Conservation (phyloP, 495 filamentous ascomycete species). For the Talaromyces proteolyticus region DNA sequence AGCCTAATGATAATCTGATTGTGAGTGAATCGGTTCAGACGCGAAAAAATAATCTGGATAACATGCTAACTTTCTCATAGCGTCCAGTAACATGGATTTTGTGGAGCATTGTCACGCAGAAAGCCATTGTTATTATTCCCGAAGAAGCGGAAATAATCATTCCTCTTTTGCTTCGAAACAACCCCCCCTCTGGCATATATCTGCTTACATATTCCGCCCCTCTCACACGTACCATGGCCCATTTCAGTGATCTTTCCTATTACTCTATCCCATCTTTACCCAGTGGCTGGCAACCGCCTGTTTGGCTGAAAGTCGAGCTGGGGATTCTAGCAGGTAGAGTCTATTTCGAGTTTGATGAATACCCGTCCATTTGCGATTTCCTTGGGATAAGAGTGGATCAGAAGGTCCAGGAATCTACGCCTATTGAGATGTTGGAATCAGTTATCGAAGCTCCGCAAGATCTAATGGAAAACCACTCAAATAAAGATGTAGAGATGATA, state of each 20-base stretch:
- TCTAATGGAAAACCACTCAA: neutral
- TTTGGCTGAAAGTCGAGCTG: slow-evolving; percentile 45
- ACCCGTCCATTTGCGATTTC: slow-evolving; percentile 12
- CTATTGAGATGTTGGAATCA: neutral
- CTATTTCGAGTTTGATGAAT: slow-evolving; percentile 44
- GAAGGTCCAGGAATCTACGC: neutral
- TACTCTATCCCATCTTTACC: slow-evolving; percentile 41
- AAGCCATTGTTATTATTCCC: slow-evolving; percentile 43
- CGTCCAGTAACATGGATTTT: slow-evolving; percentile 45
- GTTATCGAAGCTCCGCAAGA: neutral
- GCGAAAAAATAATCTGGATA: neutral
- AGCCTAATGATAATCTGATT: slow-evolving; percentile 28
- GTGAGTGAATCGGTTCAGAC: slow-evolving; percentile 23
- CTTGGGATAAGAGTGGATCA: neutral
- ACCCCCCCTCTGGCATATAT: slow-evolving; percentile 12
- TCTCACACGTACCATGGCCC: slow-evolving; percentile 44
- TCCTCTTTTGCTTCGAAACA: slow-evolving; percentile 21
- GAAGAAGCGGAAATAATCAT: slow-evolving; percentile 49
- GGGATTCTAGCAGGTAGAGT: slow-evolving; percentile 50
- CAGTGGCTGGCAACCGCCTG: slow-evolving; percentile 20
- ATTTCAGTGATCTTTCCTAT: slow-evolving; percentile 44
- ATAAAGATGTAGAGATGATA: neutral
- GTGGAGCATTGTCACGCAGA: slow-evolving; percentile 21
- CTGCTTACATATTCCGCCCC: slow-evolving; percentile 48
- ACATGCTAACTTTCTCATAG: slow-evolving; percentile 11